Evolutionary conservation across 148 eudicot species (phyloP).

Genomic region (Rhododendron kiyosumense): DNA sequence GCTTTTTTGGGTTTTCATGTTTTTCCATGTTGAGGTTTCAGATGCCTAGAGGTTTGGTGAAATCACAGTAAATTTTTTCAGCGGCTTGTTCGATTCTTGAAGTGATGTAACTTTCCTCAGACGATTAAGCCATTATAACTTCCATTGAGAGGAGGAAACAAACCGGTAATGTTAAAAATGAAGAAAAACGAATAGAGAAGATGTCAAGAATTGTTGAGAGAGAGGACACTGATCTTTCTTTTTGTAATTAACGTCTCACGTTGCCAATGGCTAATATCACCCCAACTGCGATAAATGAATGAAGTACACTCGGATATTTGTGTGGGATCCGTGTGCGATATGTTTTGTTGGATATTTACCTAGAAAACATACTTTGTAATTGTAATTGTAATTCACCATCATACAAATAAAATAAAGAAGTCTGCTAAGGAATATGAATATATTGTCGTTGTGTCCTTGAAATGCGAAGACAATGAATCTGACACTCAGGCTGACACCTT

Average conservation of each 20-base stretch:
- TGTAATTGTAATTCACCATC: neutral
- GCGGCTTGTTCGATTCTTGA: neutral
- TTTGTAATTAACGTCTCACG: neutral
- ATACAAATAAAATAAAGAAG: neutral
- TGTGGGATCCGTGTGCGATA: neutral
- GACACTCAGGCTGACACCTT: neutral
- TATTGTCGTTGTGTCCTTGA: neutral
- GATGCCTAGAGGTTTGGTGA: neutral
- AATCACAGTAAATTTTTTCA: neutral
- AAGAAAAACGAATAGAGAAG: neutral
- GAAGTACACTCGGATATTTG: neutral
- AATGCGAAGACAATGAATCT: neutral
- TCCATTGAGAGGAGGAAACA: neutral
- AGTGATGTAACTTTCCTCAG: neutral
- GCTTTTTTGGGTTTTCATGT: neutral
- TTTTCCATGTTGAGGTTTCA: neutral
- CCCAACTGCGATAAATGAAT: no score
- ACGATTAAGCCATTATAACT: neutral
- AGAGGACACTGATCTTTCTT: neutral
- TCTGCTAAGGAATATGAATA: neutral
- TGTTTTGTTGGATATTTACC: neutral
- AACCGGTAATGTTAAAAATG: neutral
- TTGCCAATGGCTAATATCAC: neutral
- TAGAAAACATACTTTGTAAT: neutral
- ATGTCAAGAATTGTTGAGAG: neutral